Conservation (phyloP, 495 filamentous ascomycete genomes). For the Talaromyces ruber region DNA sequence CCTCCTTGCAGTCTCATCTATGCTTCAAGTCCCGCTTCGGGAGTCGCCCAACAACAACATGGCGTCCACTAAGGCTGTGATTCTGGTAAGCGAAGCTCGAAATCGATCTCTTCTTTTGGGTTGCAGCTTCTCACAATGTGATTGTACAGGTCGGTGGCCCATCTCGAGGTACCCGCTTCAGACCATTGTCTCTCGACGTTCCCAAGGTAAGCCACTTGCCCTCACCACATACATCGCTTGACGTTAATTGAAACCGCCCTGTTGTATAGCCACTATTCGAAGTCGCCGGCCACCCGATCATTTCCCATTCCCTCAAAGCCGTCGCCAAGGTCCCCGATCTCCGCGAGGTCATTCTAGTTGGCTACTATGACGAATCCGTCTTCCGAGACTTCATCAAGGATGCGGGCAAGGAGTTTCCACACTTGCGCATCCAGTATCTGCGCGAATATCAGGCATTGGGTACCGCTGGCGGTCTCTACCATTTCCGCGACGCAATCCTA, state of each 20-base stretch:
- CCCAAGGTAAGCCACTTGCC: conserved; percentile 64
- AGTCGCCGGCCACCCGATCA: conserved; percentile 95
- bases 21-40: conserved; percentile 42
- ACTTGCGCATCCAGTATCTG: conserved; percentile 88
- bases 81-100: conserved; percentile 43
- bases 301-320: conserved; percentile 93
- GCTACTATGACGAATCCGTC: conserved; percentile 95
- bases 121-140: conserved; percentile 11
- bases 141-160: conserved; percentile 74
- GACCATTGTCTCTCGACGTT: conserved; percentile 91
- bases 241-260: conserved; percentile 4
- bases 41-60: conserved; percentile 28
- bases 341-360: conserved; percentile 93
- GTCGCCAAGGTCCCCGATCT: conserved; percentile 86
- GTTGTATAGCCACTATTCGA: conserved; percentile 83
- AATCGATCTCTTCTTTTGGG: neutral
- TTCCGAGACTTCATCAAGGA: conserved; percentile 98
- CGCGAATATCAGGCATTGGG: conserved; percentile 96
- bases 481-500: conserved; percentile 98
- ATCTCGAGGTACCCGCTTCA: conserved; percentile 90
- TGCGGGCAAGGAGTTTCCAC: conserved; percentile 70
- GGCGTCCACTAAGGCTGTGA: conserved; percentile 62
- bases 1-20: conserved; percentile 8
- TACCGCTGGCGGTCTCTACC: conserved; percentile 94
- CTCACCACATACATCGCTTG: conserved; percentile 7